These are phyloP conservation scores for Vickermania ingenoplastis DNA, from an alignment of 208 protist genomes.

Conservation along the genomic window DNA sequence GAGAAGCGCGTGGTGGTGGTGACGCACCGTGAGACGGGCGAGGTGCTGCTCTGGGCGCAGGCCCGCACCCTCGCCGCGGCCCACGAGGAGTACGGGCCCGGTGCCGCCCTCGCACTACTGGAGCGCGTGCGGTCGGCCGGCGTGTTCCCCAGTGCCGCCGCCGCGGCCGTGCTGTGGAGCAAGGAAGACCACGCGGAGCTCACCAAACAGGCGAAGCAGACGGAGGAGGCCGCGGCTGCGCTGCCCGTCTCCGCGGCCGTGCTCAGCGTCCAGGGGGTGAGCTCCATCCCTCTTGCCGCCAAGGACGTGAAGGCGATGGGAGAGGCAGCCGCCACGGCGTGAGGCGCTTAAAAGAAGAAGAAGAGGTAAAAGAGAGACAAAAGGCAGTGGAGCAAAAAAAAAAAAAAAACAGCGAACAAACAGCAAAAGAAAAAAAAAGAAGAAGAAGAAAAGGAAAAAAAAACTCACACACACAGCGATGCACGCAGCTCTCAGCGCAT, in stretches of 20 bases:
- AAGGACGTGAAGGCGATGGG: conserved; percentile 45
- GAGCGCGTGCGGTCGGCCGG: not conserved
- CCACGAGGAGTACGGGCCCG: not conserved
- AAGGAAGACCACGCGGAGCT: conserved; percentile 56
- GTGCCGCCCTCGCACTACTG: not conserved
- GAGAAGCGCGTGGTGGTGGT: not conserved
- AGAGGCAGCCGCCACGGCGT: conserved; percentile 15
- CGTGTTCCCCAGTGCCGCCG: not conserved
- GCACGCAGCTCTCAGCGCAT: no score
- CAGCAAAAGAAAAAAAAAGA: no score
- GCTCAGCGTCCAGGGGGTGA: conserved; percentile 26
- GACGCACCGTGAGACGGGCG: not conserved
- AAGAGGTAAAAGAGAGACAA: no score
- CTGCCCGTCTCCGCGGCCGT: conserved; percentile 10
- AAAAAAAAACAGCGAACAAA: no score
- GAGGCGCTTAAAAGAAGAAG: no score
- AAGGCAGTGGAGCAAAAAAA: no score
- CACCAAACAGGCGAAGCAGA: conserved; percentile 19
- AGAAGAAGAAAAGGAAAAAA: no score
- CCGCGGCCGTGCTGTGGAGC: conserved; percentile 36
- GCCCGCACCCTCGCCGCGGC: not conserved
- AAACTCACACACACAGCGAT: no score
- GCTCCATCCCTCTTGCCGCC: conserved; percentile 30
- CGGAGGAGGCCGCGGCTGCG: conserved; percentile 17
- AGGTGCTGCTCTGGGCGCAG: not conserved